Evolutionary conservation across 768 basidiomycete genomes (phyloP), one percentile per base, ranked within the genome.

Genomic region (Termitomyces sp.): DNA sequence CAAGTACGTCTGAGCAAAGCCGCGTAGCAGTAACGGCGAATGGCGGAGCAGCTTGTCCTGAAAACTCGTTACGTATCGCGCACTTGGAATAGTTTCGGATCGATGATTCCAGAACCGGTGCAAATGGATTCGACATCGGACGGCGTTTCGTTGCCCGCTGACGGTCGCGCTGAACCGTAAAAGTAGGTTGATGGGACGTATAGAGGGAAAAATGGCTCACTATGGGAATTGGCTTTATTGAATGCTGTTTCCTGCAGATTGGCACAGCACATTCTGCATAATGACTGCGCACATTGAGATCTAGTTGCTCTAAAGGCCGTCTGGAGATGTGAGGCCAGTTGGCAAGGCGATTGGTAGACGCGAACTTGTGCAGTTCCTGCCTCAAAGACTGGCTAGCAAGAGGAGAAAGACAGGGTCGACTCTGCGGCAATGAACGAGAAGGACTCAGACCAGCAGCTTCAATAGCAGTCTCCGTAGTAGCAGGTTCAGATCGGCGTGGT

Each of bases 331-430:
- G 45, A 18, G 60, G 54, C 58, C 65, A 60, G n/a, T 62, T 62
- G 42, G 57, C 44, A n/a, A 66, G 50, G 38, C 59, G 57, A 45
- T 46, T 59, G 13, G 40, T 54, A 16, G 59, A 55, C 16, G 58
- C 42, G 24, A 62, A 53, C 16, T 55, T 59, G 51, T 60, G 55
- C 33, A 73, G 45, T 53, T 71, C 68, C 22, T 55, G 65, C 51
- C 64, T 68, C 50, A 73, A 66, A 24, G 71, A 70, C 32, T 71
- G 68, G 63, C 70, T 73, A 18, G 71, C 70, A 28, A 73, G 64
- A 16, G 71, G 69, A 24, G 70, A 69, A 9, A 73, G 68, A 40
- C 63, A 55, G 2, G 67, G 60, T 20, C 60, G 61, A 55, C 13
- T 42, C 40, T 69, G 65, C 48, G 62, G 66, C 39, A 65, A 22